phyloP scores from a whole-genome alignment of 2,329 filamentous ascomycete genomes.

The Talaromyces marneffei region DNA sequence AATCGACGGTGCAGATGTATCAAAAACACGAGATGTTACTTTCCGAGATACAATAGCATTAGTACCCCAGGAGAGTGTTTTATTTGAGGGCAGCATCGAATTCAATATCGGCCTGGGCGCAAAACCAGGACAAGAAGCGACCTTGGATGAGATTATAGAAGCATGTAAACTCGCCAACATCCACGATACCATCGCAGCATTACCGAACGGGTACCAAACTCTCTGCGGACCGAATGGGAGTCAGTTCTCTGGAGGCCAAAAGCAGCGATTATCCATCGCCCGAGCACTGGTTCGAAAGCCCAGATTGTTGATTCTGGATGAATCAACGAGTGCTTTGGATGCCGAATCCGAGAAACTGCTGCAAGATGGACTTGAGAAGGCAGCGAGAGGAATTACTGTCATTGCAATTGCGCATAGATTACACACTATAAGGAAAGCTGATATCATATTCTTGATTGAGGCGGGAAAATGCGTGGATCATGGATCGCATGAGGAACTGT shows the following conservation, averaged over 20 bases:
- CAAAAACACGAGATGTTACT: slow-evolving; percentile 30
- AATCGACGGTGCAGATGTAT: slow-evolving; percentile 49
- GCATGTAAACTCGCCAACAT: slow-evolving; percentile 65
- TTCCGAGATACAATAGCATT: slow-evolving; percentile 44
- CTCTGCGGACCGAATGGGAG: slow-evolving; percentile 51
- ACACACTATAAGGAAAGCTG: slow-evolving; percentile 50
- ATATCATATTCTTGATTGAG: slow-evolving; percentile 69
- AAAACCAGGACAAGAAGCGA: slow-evolving; percentile 50
- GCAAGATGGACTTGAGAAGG: slow-evolving; percentile 34
- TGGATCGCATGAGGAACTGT: slow-evolving; percentile 46
- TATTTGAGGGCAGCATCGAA: slow-evolving; percentile 45
- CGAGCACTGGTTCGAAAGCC: slow-evolving; percentile 53
- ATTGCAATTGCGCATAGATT: slow-evolving; percentile 40
- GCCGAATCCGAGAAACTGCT: slow-evolving; percentile 48
- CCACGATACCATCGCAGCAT: slow-evolving; percentile 58
- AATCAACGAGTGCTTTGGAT: slow-evolving; percentile 56
- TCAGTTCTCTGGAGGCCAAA: slow-evolving; percentile 53
- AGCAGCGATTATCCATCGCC: slow-evolving; percentile 54
- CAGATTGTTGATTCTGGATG: slow-evolving; percentile 54
- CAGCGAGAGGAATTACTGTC: slow-evolving; percentile 30
- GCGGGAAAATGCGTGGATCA: slow-evolving; percentile 44
- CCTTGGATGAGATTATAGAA: slow-evolving; percentile 57
- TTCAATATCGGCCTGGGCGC: slow-evolving; percentile 45
- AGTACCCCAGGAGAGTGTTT: slow-evolving; percentile 44
- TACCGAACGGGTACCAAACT: slow-evolving; percentile 63